Evolutionary conservation across 768 basidiomycete species (phyloP).

Genomic region (Boletus sensibilis): DNA sequence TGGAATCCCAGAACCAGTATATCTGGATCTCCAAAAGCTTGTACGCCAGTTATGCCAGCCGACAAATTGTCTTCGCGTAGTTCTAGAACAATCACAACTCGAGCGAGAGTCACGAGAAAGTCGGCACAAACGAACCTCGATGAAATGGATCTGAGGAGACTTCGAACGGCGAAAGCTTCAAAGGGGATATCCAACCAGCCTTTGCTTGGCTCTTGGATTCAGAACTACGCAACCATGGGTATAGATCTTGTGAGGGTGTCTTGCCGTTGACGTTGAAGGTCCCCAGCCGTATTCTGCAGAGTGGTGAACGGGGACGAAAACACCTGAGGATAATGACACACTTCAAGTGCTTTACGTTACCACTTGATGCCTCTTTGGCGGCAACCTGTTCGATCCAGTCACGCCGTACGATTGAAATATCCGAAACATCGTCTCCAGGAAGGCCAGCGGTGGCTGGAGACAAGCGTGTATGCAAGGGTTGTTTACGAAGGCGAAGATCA

Average conservation of each 20-base stretch:
- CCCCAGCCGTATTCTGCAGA: slow-evolving; percentile 60
- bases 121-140: slow-evolving; percentile 16
- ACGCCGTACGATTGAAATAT: slow-evolving; percentile 58
- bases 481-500: slow-evolving; percentile 53
- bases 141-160: slow-evolving; percentile 21
- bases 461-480: slow-evolving; percentile 52
- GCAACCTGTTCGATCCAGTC: slow-evolving; percentile 59
- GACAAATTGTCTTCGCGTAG: neutral
- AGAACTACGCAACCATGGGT: slow-evolving; percentile 54
- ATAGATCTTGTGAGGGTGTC: slow-evolving; percentile 68
- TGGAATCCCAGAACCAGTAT: slow-evolving; percentile 77
- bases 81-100: slow-evolving; percentile 10
- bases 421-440: slow-evolving; percentile 57
- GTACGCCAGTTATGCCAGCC: slow-evolving; percentile 11
- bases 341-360: slow-evolving; percentile 27
- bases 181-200: slow-evolving; percentile 34
- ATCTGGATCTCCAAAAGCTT: slow-evolving; percentile 51
- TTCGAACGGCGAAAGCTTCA: slow-evolving; percentile 39
- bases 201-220: neutral
- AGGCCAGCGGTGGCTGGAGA: slow-evolving; percentile 62
- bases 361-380: slow-evolving; percentile 28
- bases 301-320: neutral
- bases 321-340: slow-evolving; percentile 1
- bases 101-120: neutral
- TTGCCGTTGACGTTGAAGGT: slow-evolving; percentile 88